These are phyloP conservation scores for Omphalea diandra DNA, from an alignment of 441 rosid species.

Conservation along the genomic window DNA sequence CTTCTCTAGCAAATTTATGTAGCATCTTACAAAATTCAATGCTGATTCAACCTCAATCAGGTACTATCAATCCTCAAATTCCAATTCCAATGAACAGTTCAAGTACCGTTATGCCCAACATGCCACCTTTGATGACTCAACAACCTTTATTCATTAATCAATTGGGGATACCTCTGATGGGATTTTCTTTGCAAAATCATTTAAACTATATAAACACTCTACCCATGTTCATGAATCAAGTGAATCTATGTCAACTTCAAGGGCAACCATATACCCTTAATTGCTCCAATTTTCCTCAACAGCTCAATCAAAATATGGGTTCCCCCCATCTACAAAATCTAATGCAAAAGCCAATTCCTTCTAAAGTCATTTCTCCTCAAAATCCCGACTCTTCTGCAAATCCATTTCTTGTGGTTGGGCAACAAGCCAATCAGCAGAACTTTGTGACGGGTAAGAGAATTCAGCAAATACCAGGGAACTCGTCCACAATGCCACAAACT, in stretches of 20 bases:
- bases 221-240: constrained; percentile 37
- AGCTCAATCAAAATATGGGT: constrained; percentile 35
- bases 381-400: too few relatives aligned
- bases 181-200: constrained; percentile 22
- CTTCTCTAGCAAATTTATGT: constrained; percentile 23
- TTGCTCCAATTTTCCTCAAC: constrained; percentile 47
- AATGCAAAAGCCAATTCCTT: constrained; percentile 42
- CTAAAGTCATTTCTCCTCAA: constrained; percentile 34
- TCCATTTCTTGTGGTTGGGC: constrained; percentile 25
- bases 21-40: constrained; percentile 33
- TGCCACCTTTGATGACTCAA: constrained; percentile 44
- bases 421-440: constrained; percentile 41
- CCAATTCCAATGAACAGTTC: constrained; percentile 33
- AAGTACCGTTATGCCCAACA: constrained; percentile 18
- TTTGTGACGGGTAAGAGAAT: constrained; percentile 16
- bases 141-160: constrained; percentile 36
- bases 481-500: constrained; percentile 26
- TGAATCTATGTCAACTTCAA: constrained; percentile 33
- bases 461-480: constrained; percentile 37
- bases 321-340: constrained; percentile 40
- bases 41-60: constrained; percentile 45
- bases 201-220: constrained; percentile 24
- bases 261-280: constrained; percentile 32
- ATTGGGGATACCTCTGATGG: constrained; percentile 36
- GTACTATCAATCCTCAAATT: constrained; percentile 44